phyloP scores from a whole-genome alignment of 345 rosid species.

The Lepidium aucheri region DNA sequence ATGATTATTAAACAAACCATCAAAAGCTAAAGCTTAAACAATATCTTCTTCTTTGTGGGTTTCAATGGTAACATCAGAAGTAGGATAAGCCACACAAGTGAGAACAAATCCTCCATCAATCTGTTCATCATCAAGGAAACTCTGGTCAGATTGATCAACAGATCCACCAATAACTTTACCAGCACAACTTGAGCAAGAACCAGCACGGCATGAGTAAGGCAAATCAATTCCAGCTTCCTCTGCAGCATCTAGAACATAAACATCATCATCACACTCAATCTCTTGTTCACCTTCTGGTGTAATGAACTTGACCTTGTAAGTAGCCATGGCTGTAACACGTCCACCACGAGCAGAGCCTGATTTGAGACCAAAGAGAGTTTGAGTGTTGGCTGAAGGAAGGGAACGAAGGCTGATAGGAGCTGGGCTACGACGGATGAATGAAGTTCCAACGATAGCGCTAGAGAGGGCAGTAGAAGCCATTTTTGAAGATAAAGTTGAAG shows the following conservation, averaged over 20 bases:
- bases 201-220: slow-evolving; percentile 97
- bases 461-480: slow-evolving; percentile 61
- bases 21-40: slow-evolving; percentile 21
- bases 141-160: slow-evolving; percentile 74
- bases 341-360: slow-evolving; percentile 37
- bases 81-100: slow-evolving; percentile 71
- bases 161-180: slow-evolving; percentile 45
- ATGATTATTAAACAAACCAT: not conserved
- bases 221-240: slow-evolving; percentile 72
- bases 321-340: slow-evolving; percentile 52
- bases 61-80: slow-evolving; percentile 47
- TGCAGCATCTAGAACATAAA: slow-evolving; percentile 58
- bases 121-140: slow-evolving; percentile 87
- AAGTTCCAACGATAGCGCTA: slow-evolving; percentile 51
- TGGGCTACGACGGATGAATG: slow-evolving; percentile 46
- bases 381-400: slow-evolving; percentile 34
- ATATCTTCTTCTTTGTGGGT: slow-evolving; percentile 88
- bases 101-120: slow-evolving; percentile 56
- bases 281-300: slow-evolving; percentile 60
- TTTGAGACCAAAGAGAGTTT: slow-evolving; percentile 56
- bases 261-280: slow-evolving; percentile 47
- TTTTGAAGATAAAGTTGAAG: not conserved
- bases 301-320: slow-evolving; percentile 63
- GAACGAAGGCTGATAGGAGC: slow-evolving; percentile 39
- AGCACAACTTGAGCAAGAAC: slow-evolving; percentile 85